These are phyloP conservation scores for Picea sitchensis DNA, from an alignment of 75 land plant species.

Conservation along the genomic window DNA sequence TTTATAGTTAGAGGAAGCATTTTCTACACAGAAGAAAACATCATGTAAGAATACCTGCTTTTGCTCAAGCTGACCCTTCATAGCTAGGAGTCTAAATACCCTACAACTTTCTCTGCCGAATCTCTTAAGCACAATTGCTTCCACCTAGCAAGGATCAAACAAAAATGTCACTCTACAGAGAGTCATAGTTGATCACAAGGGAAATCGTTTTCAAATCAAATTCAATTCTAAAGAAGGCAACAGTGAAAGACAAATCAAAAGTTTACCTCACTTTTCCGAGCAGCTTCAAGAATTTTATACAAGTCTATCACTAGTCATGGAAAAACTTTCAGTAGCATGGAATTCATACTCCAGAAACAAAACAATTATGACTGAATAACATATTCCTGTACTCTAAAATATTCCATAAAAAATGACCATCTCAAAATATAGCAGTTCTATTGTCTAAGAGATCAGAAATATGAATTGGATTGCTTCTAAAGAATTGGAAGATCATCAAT, in stretches of 20 bases:
- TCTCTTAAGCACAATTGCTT: conserved; percentile 71
- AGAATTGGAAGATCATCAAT: background rate
- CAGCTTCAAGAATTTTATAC: conserved; percentile 51
- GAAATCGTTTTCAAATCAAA: background rate
- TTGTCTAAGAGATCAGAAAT: background rate
- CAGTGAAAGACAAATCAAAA: background rate
- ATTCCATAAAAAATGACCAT: background rate
- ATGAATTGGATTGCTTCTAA: background rate
- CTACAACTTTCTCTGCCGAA: conserved; percentile 86
- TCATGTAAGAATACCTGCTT: conserved; percentile 34
- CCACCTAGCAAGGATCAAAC: conserved; percentile 45
- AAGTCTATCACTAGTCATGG: conserved; percentile 40
- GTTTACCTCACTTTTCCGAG: conserved; percentile 72
- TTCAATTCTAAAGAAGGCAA: background rate
- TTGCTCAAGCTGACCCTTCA: conserved; percentile 45
- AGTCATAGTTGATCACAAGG: background rate
- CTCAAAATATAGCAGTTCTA: background rate
- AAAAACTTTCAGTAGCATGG: conserved; percentile 12
- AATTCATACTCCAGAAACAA: background rate
- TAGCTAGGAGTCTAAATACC: conserved; percentile 69
- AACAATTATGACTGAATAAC: background rate
- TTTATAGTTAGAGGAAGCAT: too few relatives aligned
- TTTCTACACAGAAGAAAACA: background rate
- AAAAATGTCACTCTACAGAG: background rate
- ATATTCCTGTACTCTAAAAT: background rate